phyloP scores from a whole-genome alignment of 2,329 filamentous ascomycete species.

The Tolypocladium album region DNA sequence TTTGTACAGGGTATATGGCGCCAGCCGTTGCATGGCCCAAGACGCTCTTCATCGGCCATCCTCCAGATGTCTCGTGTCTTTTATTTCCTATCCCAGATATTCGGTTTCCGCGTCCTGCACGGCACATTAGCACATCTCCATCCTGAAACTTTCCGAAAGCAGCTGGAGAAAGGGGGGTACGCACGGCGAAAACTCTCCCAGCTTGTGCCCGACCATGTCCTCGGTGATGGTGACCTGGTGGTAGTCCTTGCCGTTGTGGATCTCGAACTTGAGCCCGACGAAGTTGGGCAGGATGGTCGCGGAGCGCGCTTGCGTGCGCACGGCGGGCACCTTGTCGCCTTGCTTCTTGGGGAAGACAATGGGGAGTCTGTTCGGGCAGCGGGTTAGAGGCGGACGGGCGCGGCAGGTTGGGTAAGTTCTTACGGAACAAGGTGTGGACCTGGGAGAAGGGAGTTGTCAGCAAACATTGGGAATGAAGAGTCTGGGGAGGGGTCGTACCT shows the following conservation, averaged over 20 bases:
- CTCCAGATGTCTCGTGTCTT: conserved; percentile 1
- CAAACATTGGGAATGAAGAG: background rate
- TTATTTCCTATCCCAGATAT: conserved; percentile 38
- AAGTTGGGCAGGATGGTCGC: conserved; percentile 90
- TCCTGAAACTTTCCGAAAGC: background rate
- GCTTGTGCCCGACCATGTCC: conserved; percentile 92
- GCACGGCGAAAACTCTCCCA: conserved; percentile 85
- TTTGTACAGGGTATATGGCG: conserved; percentile 13
- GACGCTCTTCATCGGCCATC: conserved; percentile 8
- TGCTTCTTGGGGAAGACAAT: conserved; percentile 48
- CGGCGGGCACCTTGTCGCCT: conserved; percentile 57
- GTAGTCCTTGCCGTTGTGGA: conserved; percentile 88
- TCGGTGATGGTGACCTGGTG: conserved; percentile 76
- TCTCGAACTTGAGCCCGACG: conserved; percentile 78
- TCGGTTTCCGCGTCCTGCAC: conserved; percentile 45
- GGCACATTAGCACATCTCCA: background rate
- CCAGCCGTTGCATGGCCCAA: background rate
- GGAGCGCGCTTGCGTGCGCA: conserved; percentile 76
- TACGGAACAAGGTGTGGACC: conserved; percentile 45
- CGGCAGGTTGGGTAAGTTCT: conserved; percentile 12
- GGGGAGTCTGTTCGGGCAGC: conserved; percentile 36
- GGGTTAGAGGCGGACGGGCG: background rate
- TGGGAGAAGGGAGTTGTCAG: conserved; percentile 11
- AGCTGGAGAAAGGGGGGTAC: conserved; percentile 23
- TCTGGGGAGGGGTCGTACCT: conserved; percentile 41